These are phyloP conservation scores for Puya raimondii DNA, from an alignment of 176 grass and related monocot species.

Conservation along the genomic window DNA sequence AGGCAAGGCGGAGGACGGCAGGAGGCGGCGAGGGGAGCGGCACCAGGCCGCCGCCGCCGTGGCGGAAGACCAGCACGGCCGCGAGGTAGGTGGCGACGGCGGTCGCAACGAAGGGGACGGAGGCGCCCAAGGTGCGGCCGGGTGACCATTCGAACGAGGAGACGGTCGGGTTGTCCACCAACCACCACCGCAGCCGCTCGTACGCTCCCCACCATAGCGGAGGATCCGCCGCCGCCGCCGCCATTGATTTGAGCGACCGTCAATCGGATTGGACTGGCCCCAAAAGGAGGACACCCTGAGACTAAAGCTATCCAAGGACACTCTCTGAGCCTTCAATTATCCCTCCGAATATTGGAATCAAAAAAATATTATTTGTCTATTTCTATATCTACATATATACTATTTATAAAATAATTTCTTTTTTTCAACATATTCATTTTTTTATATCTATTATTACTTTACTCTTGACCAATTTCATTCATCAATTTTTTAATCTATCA, in stretches of 20 bases:
- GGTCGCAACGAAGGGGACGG: conserved; percentile 42
- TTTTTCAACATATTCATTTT: too few relatives aligned
- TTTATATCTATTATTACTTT: too few relatives aligned
- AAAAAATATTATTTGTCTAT: too few relatives aligned
- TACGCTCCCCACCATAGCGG: neutral
- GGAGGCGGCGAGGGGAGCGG: conserved; percentile 33
- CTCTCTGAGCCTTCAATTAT: too few relatives aligned
- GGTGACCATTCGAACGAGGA: conserved; percentile 60
- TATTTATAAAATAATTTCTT: too few relatives aligned
- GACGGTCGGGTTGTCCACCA: conserved; percentile 66
- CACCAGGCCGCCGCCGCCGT: conserved; percentile 29
- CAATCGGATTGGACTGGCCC: too few relatives aligned
- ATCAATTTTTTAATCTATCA: too few relatives aligned
- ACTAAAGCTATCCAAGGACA: too few relatives aligned
- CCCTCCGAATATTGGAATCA: too few relatives aligned
- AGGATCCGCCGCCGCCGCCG: neutral
- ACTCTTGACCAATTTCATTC: too few relatives aligned
- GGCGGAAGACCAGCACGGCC: conserved; percentile 50
- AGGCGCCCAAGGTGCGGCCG: conserved; percentile 40
- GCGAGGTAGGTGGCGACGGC: conserved; percentile 57
- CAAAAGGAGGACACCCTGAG: too few relatives aligned
- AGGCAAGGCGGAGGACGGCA: conserved; percentile 32
- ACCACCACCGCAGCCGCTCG: conserved; percentile 34
- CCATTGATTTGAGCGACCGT: neutral
- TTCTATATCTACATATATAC: too few relatives aligned